These are phyloP conservation scores for Cryptococcus neoformans DNA, from an alignment of 1,284 basidiomycete genomes.

Conservation along the genomic window DNA sequence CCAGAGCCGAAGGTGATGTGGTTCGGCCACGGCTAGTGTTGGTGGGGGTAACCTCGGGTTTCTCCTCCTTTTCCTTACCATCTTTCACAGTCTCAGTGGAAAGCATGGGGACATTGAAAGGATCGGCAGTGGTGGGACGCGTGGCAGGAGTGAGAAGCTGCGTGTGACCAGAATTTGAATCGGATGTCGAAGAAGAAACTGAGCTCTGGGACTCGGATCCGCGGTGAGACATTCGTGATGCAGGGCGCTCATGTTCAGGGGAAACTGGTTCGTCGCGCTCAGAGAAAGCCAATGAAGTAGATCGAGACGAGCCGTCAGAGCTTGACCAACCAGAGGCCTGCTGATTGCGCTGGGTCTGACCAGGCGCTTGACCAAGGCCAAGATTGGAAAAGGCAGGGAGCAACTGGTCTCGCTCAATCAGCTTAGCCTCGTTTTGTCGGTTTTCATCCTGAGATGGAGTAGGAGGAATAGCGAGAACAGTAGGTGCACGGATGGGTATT, in stretches of 20 bases:
- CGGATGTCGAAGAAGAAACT: conserved; percentile 27
- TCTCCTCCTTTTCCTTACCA: conserved; percentile 2
- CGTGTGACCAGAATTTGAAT: conserved; percentile 33
- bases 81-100: neutral
- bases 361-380: conserved; percentile 8
- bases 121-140: conserved; percentile 38
- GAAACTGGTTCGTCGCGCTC: conserved; percentile 2
- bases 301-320: conserved; percentile 9
- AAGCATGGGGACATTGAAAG: conserved; percentile 17
- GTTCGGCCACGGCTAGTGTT: conserved; percentile 7
- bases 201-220: conserved; percentile 27
- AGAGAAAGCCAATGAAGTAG: conserved; percentile 6
- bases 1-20: conserved; percentile 11
- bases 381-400: conserved; percentile 23
- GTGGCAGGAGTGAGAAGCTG: conserved; percentile 42
- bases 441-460: conserved; percentile 18
- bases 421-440: neutral
- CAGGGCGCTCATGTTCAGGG: neutral
- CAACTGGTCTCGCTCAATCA: conserved; percentile 6
- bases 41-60: conserved; percentile 9
- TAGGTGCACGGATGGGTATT: conserved; percentile 45
- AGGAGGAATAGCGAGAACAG: conserved; percentile 40
- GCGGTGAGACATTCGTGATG: conserved; percentile 14
- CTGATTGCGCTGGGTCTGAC: neutral
- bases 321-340: conserved; percentile 12